Base-by-base conservation (phyloP, 1,139 yeast species). In the Zygotorulaspora mrakii region DNA sequence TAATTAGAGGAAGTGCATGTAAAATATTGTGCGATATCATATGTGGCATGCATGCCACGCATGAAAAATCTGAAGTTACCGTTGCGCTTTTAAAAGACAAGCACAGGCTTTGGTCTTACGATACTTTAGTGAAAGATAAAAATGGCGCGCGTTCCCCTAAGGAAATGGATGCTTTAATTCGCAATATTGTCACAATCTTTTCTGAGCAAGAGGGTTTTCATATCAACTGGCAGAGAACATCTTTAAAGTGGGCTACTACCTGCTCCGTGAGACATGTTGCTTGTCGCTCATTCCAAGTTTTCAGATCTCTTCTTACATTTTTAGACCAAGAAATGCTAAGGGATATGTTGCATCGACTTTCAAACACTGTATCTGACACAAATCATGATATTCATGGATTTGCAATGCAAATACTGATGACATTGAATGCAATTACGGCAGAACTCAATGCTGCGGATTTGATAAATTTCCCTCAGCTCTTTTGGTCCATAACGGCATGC, bases 241-340 rank as follows among this genome's bases (percentile, higher is more conserved):
- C 97, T 0, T 69, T 94, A 33, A 73, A 74, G 26, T 94, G 98
- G 98, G 97, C 98, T 0, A 91, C 98, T 0, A 81, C 96, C 1
- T 91, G 98, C 67, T 95, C 97, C 2, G 98, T 91, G 0, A 74
- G 97, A 54, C 99, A 94, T 60, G 77, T 91, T 55, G 98, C 99
- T 0, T 91, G 98, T 54, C 76, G 98, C 22, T 88, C 97, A 0
- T 91, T 94, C 62, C 98, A 94, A 60, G 74, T 88, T 0, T 91
- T 89, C 65, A 70, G 99, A 35, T 85, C 95, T 3, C 65, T 91
- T 38, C 66, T 88, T 11, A 76, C 85, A 10, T 79, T 82, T 50
- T 67, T 91, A 48, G 96, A 91, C 57, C 91, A 84, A 57, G 73
- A 76, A 10, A 91, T 91, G 96, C 70, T 94, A 41, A 79, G 87